phyloP scores from a whole-genome alignment of 2,329 filamentous ascomycete species.

The Xylariaceae sp. region DNA sequence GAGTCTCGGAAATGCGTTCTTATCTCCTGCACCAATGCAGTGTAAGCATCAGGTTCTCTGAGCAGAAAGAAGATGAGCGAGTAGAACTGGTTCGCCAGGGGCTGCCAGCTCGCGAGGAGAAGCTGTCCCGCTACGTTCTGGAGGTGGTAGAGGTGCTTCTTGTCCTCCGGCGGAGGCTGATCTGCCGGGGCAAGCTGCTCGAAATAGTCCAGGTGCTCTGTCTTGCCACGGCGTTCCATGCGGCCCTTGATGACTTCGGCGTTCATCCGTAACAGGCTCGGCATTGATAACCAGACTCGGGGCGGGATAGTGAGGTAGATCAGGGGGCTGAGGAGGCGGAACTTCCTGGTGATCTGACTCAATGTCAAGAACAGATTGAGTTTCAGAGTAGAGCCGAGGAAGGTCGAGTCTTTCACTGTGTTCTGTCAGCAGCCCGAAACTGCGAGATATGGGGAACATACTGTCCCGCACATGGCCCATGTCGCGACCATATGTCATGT shows the following conservation, averaged over 20 bases:
- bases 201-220: conserved; percentile 16
- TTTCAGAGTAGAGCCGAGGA: conserved; percentile 2
- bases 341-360: conserved; percentile 5
- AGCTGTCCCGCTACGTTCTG: conserved; percentile 13
- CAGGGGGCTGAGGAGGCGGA: conserved; percentile 9
- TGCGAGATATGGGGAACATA: conserved; percentile 5
- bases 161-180: conserved; percentile 6
- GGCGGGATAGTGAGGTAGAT: conserved; percentile 11
- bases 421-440: not conserved
- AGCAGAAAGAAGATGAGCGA: conserved; percentile 8
- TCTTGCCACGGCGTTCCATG: conserved; percentile 13
- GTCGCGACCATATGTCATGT: conserved; percentile 13
- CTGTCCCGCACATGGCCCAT: conserved; percentile 12
- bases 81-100: conserved; percentile 13
- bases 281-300: conserved; percentile 3
- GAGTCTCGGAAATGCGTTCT: conserved; percentile 8
- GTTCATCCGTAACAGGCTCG: conserved; percentile 7
- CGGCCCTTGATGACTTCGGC: conserved; percentile 9
- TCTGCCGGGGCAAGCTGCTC: conserved; percentile 15
- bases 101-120: conserved; percentile 15
- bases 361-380: conserved; percentile 4
- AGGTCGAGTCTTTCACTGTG: conserved; percentile 4
- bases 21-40: conserved; percentile 10
- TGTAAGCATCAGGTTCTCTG: conserved; percentile 5
- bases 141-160: conserved; percentile 12